A percentile compares a stretch with the other conserved stretches of the same genome.
phyloP scores from a whole-genome alignment of 208 protist genomes.

The Acanthamoeba castellanii region DNA sequence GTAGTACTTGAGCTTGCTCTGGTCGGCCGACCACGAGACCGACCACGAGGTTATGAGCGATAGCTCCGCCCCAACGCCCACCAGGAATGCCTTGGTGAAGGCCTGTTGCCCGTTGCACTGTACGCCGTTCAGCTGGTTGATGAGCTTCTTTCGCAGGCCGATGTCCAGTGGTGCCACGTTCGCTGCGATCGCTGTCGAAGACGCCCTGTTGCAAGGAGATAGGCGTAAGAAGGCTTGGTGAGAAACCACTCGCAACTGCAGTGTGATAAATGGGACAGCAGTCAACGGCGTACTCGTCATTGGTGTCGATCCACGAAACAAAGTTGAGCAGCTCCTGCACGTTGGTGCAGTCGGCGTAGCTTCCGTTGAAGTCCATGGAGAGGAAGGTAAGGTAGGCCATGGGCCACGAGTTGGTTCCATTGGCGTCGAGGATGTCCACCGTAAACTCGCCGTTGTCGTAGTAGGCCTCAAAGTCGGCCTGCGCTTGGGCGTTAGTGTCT shows the following conservation, averaged over 20 bases:
- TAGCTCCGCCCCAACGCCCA: background rate
- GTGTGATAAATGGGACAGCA: too few relatives aligned
- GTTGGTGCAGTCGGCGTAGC: background rate
- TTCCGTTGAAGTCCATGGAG: background rate
- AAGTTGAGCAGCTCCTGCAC: conserved; percentile 23
- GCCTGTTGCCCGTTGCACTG: background rate
- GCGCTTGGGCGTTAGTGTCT: too few relatives aligned
- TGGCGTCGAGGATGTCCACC: background rate
- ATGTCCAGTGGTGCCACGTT: background rate
- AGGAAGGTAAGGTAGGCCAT: conserved; percentile 50
- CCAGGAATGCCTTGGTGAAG: background rate
- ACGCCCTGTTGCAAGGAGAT: background rate
- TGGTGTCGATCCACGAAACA: background rate
- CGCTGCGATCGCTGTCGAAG: background rate
- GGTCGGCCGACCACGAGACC: background rate
- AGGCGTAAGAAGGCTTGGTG: too few relatives aligned
- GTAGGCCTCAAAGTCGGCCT: background rate
- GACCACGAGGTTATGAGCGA: background rate
- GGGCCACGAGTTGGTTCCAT: background rate
- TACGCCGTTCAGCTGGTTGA: background rate
- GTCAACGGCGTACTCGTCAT: background rate
- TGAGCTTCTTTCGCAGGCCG: conserved; percentile 2
- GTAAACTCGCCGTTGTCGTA: background rate
- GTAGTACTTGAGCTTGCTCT: background rate
- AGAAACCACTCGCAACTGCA: too few relatives aligned